phyloP scores from a whole-genome alignment of 192 early-diverging fungal genomes.

The Funneliformis geosporum region DNA sequence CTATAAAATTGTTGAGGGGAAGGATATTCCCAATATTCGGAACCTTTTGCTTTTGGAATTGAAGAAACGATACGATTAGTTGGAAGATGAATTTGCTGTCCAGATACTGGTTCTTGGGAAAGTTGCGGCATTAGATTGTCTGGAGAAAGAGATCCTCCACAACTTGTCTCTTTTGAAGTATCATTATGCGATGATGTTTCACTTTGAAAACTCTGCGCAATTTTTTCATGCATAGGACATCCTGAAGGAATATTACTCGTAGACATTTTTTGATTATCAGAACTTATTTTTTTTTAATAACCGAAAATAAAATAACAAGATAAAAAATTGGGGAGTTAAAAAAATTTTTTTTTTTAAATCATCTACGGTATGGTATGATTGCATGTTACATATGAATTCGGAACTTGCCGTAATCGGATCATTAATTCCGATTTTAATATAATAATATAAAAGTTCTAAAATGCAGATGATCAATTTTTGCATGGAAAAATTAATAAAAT shows the following conservation, averaged over 20 bases:
- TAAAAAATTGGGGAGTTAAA: too few relatives aligned
- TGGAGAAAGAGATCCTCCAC: slow-evolving; percentile 64
- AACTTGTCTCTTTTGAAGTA: background rate
- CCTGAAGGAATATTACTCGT: background rate
- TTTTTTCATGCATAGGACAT: slow-evolving; percentile 23
- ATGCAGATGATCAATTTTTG: too few relatives aligned
- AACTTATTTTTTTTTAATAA: too few relatives aligned
- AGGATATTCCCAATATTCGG: slow-evolving; percentile 81
- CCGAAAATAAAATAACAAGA: too few relatives aligned
- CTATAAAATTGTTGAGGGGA: slow-evolving; percentile 91
- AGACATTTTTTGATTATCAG: slow-evolving; percentile 1
- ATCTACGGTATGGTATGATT: too few relatives aligned
- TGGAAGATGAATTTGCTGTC: slow-evolving; percentile 71
- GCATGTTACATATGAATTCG: too few relatives aligned
- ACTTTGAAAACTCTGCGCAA: background rate
- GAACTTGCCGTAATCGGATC: too few relatives aligned
- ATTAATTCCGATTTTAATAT: too few relatives aligned
- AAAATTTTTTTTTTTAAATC: too few relatives aligned
- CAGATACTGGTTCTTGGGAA: slow-evolving; percentile 62
- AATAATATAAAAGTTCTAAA: too few relatives aligned
- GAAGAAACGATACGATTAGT: slow-evolving; percentile 79
- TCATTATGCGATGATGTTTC: background rate
- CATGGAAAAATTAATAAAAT: too few relatives aligned
- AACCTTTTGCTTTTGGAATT: slow-evolving; percentile 69
- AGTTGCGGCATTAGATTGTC: slow-evolving; percentile 92